Base-by-base conservation (phyloP, 2,329 filamentous ascomycete species). In the Amauroascus verrucosus region DNA sequence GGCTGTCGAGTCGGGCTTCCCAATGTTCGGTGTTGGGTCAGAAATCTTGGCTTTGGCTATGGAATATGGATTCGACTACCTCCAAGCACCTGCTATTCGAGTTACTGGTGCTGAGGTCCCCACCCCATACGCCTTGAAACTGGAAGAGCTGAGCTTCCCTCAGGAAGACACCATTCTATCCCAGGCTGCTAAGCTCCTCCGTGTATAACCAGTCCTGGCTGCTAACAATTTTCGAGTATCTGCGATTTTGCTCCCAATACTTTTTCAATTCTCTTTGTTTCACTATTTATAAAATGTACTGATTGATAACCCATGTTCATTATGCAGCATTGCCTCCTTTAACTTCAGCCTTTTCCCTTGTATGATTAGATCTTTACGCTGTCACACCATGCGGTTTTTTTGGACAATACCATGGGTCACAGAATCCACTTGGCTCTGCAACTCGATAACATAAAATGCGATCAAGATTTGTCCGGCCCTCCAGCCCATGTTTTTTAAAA, bases 51-150 rank as follows among this genome's bases (percentile, higher is more conserved):
- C 93, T 56, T 78, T 96, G 57, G 84, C 88, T 59, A 95, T 95
- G 85, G 93, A 98, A 76, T 98, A 97, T 72, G 90, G 82, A 59
- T 98, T 97, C 68, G 93, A 98, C 77, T 97, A 95, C 77, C 85
- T 98, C 60, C 84, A 96, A 66, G 88, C 89, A 54, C 93, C 93
- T 46, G 93, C 89, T 57, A 86, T 91, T 72, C 85, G 93, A 72
- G 83, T 98, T 65, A 97, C 93, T 56, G 93, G 93, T 70, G 91
- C 93, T 60, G 93, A 98, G 71, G 93, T 98, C 11, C 93, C 93
- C 48, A 98, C 93, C 6, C 93, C 93, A 35, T 97, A 98, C 69
- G 91, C 93, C 55, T 78, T 85, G 72, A 87, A 88, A 70, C 81
- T 98, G 55, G 93, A 98, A 80, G 83, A 93, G 74, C 85, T 98